Base-by-base conservation (phyloP, 2,329 filamentous ascomycete genomes). In the Fusarium equiseti region DNA sequence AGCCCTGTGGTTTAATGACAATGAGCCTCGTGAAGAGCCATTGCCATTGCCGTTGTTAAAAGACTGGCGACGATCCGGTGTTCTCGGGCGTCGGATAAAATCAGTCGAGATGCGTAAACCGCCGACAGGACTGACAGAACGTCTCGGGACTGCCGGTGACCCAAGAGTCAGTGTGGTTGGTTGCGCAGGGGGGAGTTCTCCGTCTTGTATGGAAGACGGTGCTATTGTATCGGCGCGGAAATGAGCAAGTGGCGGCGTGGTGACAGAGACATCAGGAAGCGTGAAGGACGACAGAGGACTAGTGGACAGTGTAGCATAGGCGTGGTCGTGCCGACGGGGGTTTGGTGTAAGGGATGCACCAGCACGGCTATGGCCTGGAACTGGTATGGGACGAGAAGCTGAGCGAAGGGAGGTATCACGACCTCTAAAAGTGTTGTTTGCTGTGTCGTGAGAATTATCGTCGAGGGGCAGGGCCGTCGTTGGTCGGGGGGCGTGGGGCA, bases 21-120 rank as follows among this genome's bases (percentile, higher is more conserved):
- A 60, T 29, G 73, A 74, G 42, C 58, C 68, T 42, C 75, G 76
- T 20, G 78, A 72, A 16, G 80, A 79, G 44, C 78, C 73, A 59
- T 68, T 70, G 16, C 75, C 68, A 68, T 79, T 78, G 58, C 78
- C 78, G 74, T 79, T 79, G 72, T 79, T 79, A 70, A 82, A 76
- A 62, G 81, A 78, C 80, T 79, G 75, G 35, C 74, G 72, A 48
- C 71, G 73, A 26, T 52, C 31, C 64, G 77, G 59, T 59, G 68
- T 45, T 59, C 63, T 64, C 72, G 76, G 63, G 65, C 64, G 70
- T 26, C 56, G 61, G 13, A 72, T 29, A 40, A 81, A 67, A 60
- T 82, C 79, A 52, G 82, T 83, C 10, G 79, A 80, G 55, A 84
- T 79, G 48, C 79, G 76, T 18, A 85, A 76, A 22, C 78, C 73